Percentiles rank a stretch among this genome's conserved stretches.
Conservation (phyloP, 1,284 basidiomycete species). For the Singerocomus inundabilis region DNA sequence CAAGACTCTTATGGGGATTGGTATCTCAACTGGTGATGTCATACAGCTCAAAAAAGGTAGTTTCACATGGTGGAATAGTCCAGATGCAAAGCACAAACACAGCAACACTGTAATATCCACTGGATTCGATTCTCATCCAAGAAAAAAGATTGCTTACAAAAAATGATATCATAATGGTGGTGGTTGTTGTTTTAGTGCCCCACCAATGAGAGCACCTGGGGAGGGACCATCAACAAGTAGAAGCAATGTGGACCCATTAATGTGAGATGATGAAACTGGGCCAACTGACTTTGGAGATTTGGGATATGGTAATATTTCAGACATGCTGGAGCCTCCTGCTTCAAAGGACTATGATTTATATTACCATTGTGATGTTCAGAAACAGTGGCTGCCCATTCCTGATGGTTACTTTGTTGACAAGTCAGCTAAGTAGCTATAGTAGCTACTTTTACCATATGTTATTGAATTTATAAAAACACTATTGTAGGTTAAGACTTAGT, state of each 20-base stretch:
- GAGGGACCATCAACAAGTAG: too few relatives aligned
- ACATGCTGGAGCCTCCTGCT: too few relatives aligned
- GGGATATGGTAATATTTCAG: too few relatives aligned
- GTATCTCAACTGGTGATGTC: constrained; percentile 5
- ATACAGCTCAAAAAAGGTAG: constrained; percentile 16
- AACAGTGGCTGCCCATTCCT: not conserved
- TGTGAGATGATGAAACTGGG: too few relatives aligned
- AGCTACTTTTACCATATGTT: too few relatives aligned
- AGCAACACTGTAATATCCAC: not conserved
- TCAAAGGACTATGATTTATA: too few relatives aligned
- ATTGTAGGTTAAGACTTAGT: too few relatives aligned
- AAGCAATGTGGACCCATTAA: not conserved
- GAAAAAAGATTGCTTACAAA: constrained; percentile 7
- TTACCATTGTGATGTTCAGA: not conserved
- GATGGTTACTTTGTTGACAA: too few relatives aligned
- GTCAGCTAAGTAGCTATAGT: too few relatives aligned
- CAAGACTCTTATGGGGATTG: not conserved
- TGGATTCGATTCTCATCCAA: not conserved
- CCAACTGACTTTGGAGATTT: too few relatives aligned
- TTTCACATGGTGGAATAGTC: constrained; percentile 16
- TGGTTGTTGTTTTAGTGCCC: not conserved
- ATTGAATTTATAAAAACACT: too few relatives aligned
- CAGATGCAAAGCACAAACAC: constrained; percentile 10
- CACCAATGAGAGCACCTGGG: too few relatives aligned
- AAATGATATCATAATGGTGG: not conserved